Base-by-base conservation (phyloP, 2,329 filamentous ascomycete genomes). In the Colletotrichum zoysiae region DNA sequence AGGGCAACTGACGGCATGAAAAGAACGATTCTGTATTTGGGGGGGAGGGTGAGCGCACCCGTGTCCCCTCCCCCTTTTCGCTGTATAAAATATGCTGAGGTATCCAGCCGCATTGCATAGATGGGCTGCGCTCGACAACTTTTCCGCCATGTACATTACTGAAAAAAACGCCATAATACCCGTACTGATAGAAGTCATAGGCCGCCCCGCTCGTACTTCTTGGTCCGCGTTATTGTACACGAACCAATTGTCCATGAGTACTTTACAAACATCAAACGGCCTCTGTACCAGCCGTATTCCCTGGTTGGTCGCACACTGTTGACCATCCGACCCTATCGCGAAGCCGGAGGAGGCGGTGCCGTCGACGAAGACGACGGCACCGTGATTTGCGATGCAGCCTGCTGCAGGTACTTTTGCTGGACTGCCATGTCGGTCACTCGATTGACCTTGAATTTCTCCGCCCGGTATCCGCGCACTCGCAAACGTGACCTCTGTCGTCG, bases 111-210 rank as follows among this genome's bases (percentile, higher is more conserved):
- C 20, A 42, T 40, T 40, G 6, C 26, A 26, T 26, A 26, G n/a
- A 55, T 66, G 46, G 30, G 53, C 69, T 56, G 44, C 55, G 59
- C 65, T 71, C 64, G 69, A 35, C 59, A 64, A 69, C 53, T 71
- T 71, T 69, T 59, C 65, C 68, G 68, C 68, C 56, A 67, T 71
- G 68, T 71, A 71, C 68, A 71, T 67, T 68, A 71, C 51, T 71
- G 48, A 71, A 46, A 67, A 67, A 71, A 67, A 71, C 68, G 68
- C 64, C 57, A 65, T 58, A 57, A 68, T 68, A 71, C 68, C 64
- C 68, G 57, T 62, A 60, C 68, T 67, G 68, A 71, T 67, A 58
- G 48, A 68, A 62, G 23, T 44, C 26, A 69, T 63, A 71, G 65
- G 59, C 59, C 33, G 8, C 35, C 5, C 40, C 44, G 40, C 46